Percentiles rank a stretch among this genome's conserved stretches.
These are phyloP conservation scores for Melanogaster broomeanus DNA, from an alignment of 768 basidiomycete species.

Conservation along the genomic window DNA sequence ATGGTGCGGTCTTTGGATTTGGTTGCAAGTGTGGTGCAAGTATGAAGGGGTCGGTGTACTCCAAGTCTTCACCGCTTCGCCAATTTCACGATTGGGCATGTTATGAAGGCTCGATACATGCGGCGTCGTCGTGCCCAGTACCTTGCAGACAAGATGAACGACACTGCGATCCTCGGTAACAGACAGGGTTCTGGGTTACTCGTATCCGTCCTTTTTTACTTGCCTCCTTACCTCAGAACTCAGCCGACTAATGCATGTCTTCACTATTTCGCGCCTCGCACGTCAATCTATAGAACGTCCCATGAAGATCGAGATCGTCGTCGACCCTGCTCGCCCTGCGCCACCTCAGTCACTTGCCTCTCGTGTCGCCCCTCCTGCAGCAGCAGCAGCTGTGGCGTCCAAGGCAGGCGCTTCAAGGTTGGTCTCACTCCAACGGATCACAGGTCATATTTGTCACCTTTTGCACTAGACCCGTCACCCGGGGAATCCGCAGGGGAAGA, in stretches of 20 bases:
- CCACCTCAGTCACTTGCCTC: slow-evolving; percentile 66
- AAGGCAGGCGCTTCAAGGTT: slow-evolving; percentile 38
- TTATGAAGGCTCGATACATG: slow-evolving; percentile 24
- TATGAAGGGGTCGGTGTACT: slow-evolving; percentile 29
- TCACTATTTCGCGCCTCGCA: slow-evolving; percentile 35
- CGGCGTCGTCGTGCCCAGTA: slow-evolving; percentile 22
- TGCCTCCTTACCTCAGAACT: slow-evolving; percentile 36
- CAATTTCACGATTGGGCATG: slow-evolving; percentile 34
- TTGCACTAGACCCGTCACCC: slow-evolving; percentile 31
- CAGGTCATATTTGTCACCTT: slow-evolving; percentile 2
- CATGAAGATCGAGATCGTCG: slow-evolving; percentile 98
- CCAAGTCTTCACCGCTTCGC: slow-evolving; percentile 36
- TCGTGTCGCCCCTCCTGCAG: slow-evolving; percentile 77
- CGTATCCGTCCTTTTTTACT: slow-evolving; percentile 48
- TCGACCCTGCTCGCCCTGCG: slow-evolving; percentile 78
- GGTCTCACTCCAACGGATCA: slow-evolving; percentile 11
- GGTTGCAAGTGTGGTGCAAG: slow-evolving; percentile 34
- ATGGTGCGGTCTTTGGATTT: slow-evolving; percentile 33
- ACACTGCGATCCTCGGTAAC: slow-evolving; percentile 24
- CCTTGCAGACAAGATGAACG: slow-evolving; percentile 26
- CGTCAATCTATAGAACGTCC: slow-evolving; percentile 74
- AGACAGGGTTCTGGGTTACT: slow-evolving; percentile 27
- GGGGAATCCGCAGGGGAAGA: slow-evolving; percentile 50
- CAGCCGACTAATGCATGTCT: slow-evolving; percentile 34
- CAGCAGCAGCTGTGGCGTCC: slow-evolving; percentile 26